Evolutionary conservation across 2,329 filamentous ascomycete species (phyloP), one percentile per base, ranked within the genome.

Genomic region (Aureobasidium subglaciale): DNA sequence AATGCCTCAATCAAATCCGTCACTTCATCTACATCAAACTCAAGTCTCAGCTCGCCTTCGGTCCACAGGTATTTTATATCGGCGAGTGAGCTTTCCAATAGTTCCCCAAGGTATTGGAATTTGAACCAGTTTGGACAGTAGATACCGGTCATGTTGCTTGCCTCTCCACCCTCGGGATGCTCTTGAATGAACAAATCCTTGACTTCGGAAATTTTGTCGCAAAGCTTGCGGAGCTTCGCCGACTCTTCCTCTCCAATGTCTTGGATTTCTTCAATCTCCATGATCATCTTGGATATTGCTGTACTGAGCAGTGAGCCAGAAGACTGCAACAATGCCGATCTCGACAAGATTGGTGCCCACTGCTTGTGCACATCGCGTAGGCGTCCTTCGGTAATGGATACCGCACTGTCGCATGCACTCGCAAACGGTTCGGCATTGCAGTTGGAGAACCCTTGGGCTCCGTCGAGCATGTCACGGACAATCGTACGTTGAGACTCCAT

Each of bases 21-120:
- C 8, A 86, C 77, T 64, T 86, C 83, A 30, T 83, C 80, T 2
- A 72, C 71, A 22, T 76, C 76, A 68, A 85, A 85, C 63, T 85
- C 82, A 55, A 84, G 65, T 58, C 77, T 78, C 62, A 86, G 63
- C 65, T 83, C 83, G n/a, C 81, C 80, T 61, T 86, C 82, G 2
- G 74, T 75, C 83, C 83, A 86, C 40, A 85, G 66, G 59, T 79
- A 85, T 63, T 79, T 83, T 69, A 86, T 85, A 63, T 86, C 83
- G 18, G 80, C 82, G 15, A 86, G 69, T 46, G 76, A 81, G 55
- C 79, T 79, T 54, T 85, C 83, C 52, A 86, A 65, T 41, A 86
- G 83, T 61, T 85, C 83, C 38, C 77, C 71, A 52, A 86, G 65
- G 61, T 85, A 85, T 64, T 84, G 81, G 63, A 85, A 85, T 58